Conservation (phyloP, 164 flowering plant species). For the Aristolochia fimbriata region DNA sequence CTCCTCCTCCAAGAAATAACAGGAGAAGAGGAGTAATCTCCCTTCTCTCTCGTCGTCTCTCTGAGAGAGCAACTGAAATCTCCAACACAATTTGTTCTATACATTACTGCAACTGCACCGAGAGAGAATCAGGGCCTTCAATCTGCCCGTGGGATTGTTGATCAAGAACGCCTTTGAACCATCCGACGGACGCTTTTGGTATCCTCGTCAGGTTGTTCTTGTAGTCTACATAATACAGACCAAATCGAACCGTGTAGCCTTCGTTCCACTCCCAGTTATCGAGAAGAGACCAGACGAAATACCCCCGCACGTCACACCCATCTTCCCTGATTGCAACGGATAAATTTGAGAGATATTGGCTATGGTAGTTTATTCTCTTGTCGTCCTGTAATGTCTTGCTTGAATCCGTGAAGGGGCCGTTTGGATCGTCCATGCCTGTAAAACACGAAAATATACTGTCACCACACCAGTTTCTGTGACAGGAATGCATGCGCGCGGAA, state of each 20-base stretch:
- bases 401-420: slow-evolving; percentile 25
- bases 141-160: background rate
- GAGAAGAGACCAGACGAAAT: slow-evolving; percentile 85
- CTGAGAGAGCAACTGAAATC: too few species aligned
- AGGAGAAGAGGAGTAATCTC: too few species aligned
- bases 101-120: too few species aligned
- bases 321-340: slow-evolving; percentile 83
- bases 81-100: too few species aligned
- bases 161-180: slow-evolving; percentile 54
- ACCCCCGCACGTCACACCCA: slow-evolving; percentile 59
- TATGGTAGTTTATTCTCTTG: slow-evolving; percentile 68
- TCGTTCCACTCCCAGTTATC: slow-evolving; percentile 97
- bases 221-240: slow-evolving; percentile 79
- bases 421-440: slow-evolving; percentile 85
- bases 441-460: background rate
- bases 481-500: background rate
- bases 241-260: slow-evolving; percentile 73
- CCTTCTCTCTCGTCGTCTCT: too few species aligned
- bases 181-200: slow-evolving; percentile 64
- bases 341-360: slow-evolving; percentile 73
- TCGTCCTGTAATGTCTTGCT: slow-evolving; percentile 54
- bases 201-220: slow-evolving; percentile 81
- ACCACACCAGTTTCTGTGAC: background rate
- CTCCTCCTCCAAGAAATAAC: too few species aligned
- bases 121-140: too few species aligned